These are phyloP conservation scores for Aspergillus neotritici DNA, from an alignment of 2,329 filamentous ascomycete genomes.

Conservation along the genomic window DNA sequence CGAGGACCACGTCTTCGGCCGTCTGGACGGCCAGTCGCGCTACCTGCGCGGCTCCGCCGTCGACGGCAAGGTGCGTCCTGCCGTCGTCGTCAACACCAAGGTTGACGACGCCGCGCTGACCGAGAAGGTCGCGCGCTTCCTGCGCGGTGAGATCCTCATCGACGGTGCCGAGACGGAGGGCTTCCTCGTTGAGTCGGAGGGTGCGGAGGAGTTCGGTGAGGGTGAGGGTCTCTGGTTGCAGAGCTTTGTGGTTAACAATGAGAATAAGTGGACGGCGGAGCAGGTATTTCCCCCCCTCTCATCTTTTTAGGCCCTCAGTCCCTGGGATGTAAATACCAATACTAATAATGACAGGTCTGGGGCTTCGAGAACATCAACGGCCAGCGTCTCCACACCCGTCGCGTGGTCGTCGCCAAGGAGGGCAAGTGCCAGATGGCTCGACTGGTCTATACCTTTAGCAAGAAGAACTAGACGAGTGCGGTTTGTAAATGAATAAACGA, in stretches of 20 bases:
- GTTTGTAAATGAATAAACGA: too few relatives aligned
- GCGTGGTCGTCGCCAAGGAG: slow-evolving; percentile 37
- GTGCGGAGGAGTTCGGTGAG: slow-evolving; percentile 39
- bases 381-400: slow-evolving; percentile 38
- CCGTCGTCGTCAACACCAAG: slow-evolving; percentile 34
- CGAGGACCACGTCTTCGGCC: slow-evolving; percentile 74
- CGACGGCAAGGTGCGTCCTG: slow-evolving; percentile 34
- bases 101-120: slow-evolving; percentile 26
- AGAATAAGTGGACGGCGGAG: slow-evolving; percentile 49
- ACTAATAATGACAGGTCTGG: slow-evolving; percentile 34
- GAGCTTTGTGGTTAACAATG: slow-evolving; percentile 45
- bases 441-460: slow-evolving; percentile 37
- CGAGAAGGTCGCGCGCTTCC: slow-evolving; percentile 32
- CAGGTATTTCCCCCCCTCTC: slow-evolving; percentile 37
- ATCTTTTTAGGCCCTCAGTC: background rate
- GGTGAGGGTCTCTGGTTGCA: slow-evolving; percentile 44
- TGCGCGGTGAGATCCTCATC: slow-evolving; percentile 38
- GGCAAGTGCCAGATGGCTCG: slow-evolving; percentile 32
- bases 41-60: slow-evolving; percentile 40
- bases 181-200: slow-evolving; percentile 53
- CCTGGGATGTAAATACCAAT: slow-evolving; percentile 1
- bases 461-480: background rate
- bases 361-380: slow-evolving; percentile 42
- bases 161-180: slow-evolving; percentile 54
- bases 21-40: slow-evolving; percentile 56